These are phyloP conservation scores for Penicillium sp. DNA, from an alignment of 2,329 filamentous ascomycete species.

Conservation along the genomic window DNA sequence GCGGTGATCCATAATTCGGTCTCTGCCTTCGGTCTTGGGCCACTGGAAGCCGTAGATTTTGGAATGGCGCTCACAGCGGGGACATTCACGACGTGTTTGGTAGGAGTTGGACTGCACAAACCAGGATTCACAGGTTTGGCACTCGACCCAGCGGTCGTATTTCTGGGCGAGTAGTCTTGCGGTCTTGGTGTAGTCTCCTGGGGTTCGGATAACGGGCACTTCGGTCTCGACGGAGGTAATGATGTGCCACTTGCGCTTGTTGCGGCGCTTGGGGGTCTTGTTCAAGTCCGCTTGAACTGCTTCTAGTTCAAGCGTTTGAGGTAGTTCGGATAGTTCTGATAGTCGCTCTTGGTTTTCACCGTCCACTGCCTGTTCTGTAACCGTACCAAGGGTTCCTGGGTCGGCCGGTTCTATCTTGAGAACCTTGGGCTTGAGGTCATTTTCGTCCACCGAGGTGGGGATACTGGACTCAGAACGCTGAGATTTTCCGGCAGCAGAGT, in stretches of 20 bases:
- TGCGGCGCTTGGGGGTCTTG: constrained; percentile 21
- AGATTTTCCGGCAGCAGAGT: constrained; percentile 30
- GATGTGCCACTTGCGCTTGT: constrained; percentile 28
- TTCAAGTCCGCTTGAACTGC: constrained; percentile 17
- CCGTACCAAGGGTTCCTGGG: constrained; percentile 5
- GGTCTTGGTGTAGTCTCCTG: constrained; percentile 80
- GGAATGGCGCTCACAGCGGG: constrained; percentile 88
- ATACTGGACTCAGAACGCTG: constrained; percentile 34
- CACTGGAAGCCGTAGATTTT: constrained; percentile 93
- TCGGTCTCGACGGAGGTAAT: constrained; percentile 40
- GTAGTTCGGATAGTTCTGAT: no score
- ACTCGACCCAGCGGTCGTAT: constrained; percentile 79
- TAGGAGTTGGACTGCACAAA: constrained; percentile 91
- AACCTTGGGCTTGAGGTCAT: constrained; percentile 16
- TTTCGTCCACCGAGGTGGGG: constrained; percentile 36
- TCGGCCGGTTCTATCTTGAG: constrained; percentile 22
- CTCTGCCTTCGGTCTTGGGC: constrained; percentile 85
- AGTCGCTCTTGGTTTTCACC: no score
- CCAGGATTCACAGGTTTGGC: constrained; percentile 71
- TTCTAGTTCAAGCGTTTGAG: constrained; percentile 19
- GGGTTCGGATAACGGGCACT: constrained; percentile 47
- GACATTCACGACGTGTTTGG: constrained; percentile 77
- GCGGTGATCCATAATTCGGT: constrained; percentile 75
- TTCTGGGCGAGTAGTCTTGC: constrained; percentile 69
- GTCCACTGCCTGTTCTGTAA: no score